Evolutionary conservation across 345 rosid genomes (phyloP).

Genomic region (Salix koriyanagi): DNA sequence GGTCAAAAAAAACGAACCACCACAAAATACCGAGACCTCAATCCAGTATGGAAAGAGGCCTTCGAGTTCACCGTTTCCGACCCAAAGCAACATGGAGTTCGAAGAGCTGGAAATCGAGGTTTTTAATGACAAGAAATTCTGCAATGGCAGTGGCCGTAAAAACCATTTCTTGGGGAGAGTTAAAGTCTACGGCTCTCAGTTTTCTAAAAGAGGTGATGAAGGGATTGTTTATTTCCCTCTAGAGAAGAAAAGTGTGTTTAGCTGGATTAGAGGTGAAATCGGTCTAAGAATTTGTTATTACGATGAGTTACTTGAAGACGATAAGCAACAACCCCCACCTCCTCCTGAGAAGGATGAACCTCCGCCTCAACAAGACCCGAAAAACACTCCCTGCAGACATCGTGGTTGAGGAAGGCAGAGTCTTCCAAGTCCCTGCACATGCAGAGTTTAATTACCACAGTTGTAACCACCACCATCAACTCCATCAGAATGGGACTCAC

Average conservation of each 20-base stretch:
- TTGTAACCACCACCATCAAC: not conserved
- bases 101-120: constrained; percentile 88
- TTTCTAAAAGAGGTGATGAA: constrained; percentile 63
- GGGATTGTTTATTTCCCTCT: constrained; percentile 67
- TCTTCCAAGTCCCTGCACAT: constrained; percentile 38
- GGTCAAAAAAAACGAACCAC: constrained; percentile 66
- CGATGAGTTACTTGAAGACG: constrained; percentile 57
- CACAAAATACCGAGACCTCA: constrained; percentile 71
- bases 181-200: constrained; percentile 80
- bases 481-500: constrained; percentile 21
- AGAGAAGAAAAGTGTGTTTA: constrained; percentile 91
- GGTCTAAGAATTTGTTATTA: constrained; percentile 71
- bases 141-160: constrained; percentile 76
- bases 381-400: constrained; percentile 32
- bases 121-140: constrained; percentile 64
- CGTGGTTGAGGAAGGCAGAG: constrained; percentile 56
- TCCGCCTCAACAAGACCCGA: constrained; percentile 33
- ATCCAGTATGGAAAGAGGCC: constrained; percentile 84
- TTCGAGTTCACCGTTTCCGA: constrained; percentile 79
- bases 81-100: constrained; percentile 58
- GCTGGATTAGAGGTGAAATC: constrained; percentile 89
- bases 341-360: constrained; percentile 16
- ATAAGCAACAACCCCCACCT: constrained; percentile 25
- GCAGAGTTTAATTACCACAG: constrained; percentile 25
- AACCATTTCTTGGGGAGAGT: constrained; percentile 89